These are phyloP conservation scores for Xerophyta viscosa DNA, from an alignment of 106 monocot species.

Conservation along the genomic window DNA sequence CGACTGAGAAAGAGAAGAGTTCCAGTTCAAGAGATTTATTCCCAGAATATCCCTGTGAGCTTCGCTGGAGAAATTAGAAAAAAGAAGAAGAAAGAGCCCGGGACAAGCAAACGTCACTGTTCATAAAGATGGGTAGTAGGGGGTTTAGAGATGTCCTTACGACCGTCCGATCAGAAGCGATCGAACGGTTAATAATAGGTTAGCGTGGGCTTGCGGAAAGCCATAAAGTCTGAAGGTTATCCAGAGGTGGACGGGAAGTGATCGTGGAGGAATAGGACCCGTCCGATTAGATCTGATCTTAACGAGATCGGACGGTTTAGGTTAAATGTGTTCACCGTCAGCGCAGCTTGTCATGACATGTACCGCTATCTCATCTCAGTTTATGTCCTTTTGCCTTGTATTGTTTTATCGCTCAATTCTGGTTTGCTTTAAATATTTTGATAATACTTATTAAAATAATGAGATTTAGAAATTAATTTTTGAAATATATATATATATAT, in stretches of 20 bases:
- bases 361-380: too few relatives aligned
- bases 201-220: conserved; percentile 14
- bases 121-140: background rate
- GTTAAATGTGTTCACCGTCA: background rate
- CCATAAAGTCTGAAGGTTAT: conserved; percentile 24
- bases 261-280: conserved; percentile 18
- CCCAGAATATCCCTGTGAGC: too few relatives aligned
- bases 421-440: too few relatives aligned
- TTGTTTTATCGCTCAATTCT: too few relatives aligned
- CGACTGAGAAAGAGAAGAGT: background rate
- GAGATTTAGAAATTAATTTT: too few relatives aligned
- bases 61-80: background rate
- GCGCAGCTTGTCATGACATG: too few relatives aligned
- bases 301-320: background rate
- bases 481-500: too few relatives aligned
- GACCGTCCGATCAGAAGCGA: conserved; percentile 33
- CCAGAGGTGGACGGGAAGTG: conserved; percentile 24
- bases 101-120: too few relatives aligned
- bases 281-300: conserved; percentile 25
- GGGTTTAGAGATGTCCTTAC: conserved; percentile 1
- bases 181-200: conserved; percentile 17
- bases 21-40: too few relatives aligned
- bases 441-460: too few relatives aligned
- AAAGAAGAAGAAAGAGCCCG: background rate
- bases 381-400: too few relatives aligned